Conservation (phyloP, 2,329 filamentous ascomycete species). For the Exserohilum turcica region DNA sequence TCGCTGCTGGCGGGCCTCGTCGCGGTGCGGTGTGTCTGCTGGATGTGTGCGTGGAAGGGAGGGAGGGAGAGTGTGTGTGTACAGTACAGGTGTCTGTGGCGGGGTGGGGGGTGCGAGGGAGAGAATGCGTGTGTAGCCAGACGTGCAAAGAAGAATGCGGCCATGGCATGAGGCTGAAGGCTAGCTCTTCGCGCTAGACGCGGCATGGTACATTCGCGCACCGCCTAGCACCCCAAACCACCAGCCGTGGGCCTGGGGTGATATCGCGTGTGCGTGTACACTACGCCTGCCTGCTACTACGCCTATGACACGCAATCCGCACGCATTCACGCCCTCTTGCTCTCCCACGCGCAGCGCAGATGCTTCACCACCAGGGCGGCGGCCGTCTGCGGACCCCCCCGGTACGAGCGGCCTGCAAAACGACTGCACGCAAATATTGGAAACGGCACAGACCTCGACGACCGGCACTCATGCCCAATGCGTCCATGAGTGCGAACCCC, state of each 20-base stretch:
- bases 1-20: constrained; percentile 8
- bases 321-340: neutral
- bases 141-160: constrained; percentile 32
- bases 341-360: neutral
- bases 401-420: constrained; percentile 30
- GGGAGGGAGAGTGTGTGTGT: too few relatives aligned
- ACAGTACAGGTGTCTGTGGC: too few relatives aligned
- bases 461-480: constrained; percentile 38
- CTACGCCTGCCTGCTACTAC: neutral
- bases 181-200: constrained; percentile 36
- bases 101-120: too few relatives aligned
- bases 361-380: constrained; percentile 13
- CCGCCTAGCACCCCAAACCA: constrained; percentile 18
- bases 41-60: too few relatives aligned
- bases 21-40: too few relatives aligned
- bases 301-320: neutral
- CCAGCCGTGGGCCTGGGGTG: neutral
- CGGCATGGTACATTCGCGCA: constrained; percentile 23
- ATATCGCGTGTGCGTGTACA: neutral
- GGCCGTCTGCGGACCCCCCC: constrained; percentile 24
- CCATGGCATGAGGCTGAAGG: constrained; percentile 39
- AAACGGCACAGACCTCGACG: constrained; percentile 38
- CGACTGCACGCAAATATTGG: constrained; percentile 43
- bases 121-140: constrained; percentile 20
- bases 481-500: constrained; percentile 28